phyloP scores from a whole-genome alignment of 805 yeast genomes.

The Candida orba region DNA sequence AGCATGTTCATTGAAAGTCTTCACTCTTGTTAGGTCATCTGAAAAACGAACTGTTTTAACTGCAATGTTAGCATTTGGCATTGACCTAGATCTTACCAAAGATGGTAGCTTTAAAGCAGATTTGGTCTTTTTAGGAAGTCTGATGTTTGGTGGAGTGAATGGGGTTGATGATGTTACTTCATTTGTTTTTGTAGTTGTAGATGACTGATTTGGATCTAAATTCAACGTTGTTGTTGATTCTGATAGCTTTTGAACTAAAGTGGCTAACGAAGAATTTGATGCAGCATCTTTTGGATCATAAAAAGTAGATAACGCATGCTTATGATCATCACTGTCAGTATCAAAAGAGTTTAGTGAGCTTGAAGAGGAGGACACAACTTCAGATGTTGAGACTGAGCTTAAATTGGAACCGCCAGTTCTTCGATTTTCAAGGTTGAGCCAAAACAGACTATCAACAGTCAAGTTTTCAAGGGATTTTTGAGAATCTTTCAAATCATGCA shows the following conservation, averaged over 20 bases:
- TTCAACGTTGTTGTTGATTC: slow-evolving; percentile 20
- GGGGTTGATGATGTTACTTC: neutral
- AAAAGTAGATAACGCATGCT: slow-evolving; percentile 8
- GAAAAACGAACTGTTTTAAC: slow-evolving; percentile 60
- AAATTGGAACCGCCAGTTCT: neutral
- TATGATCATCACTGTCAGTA: slow-evolving; percentile 14
- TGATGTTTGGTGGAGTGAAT: neutral
- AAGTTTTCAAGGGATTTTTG: slow-evolving; percentile 1
- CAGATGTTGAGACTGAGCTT: slow-evolving; percentile 3
- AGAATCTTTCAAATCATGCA: neutral
- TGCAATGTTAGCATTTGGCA: slow-evolving; percentile 32
- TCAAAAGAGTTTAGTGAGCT: slow-evolving; percentile 19
- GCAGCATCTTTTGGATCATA: slow-evolving; percentile 5
- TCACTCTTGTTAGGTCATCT: slow-evolving; percentile 49
- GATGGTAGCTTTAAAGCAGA: slow-evolving; percentile 42
- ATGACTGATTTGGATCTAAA: neutral
- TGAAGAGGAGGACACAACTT: slow-evolving; percentile 6
- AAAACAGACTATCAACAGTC: slow-evolving; percentile 6
- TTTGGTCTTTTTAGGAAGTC: slow-evolving; percentile 21
- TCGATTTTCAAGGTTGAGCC: slow-evolving; percentile 5
- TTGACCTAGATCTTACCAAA: slow-evolving; percentile 34
- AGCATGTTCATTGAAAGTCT: slow-evolving; percentile 54
- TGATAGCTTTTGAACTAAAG: slow-evolving; percentile 18
- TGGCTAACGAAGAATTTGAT: slow-evolving; percentile 20
- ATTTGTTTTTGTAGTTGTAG: too few relatives aligned